phyloP scores from a whole-genome alignment of 73 alveolate species.

The Symbiodinium pilosum region DNA sequence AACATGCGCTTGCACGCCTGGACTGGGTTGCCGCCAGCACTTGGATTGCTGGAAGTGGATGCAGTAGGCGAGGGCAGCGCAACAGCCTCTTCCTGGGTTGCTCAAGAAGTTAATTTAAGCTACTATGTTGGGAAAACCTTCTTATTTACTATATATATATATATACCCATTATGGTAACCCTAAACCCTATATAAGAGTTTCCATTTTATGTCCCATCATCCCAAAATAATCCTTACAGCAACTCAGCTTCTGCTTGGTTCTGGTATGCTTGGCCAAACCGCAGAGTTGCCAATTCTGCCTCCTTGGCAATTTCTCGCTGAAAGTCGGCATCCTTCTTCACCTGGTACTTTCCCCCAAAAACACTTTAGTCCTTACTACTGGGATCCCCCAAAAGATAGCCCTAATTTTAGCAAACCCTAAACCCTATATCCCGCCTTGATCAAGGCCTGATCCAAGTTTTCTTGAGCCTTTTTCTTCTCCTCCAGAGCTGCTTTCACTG shows the following conservation, averaged over 20 bases:
- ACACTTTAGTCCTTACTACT: no score
- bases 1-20: slow-evolving; percentile 94
- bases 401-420: no score
- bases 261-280: slow-evolving; percentile 79
- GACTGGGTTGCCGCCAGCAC: slow-evolving; percentile 17
- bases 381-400: no score
- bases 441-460: slow-evolving; percentile 42
- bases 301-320: slow-evolving; percentile 75
- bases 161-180: no score
- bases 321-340: slow-evolving; percentile 51
- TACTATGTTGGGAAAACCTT: no score
- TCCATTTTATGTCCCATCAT: no score
- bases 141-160: no score
- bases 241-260: not conserved
- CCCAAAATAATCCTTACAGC: no score
- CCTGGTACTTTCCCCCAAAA: no score
- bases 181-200: no score
- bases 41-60: not conserved
- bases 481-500: slow-evolving; percentile 33
- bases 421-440: no score
- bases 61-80: slow-evolving; percentile 30
- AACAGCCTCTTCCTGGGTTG: not conserved
- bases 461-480: slow-evolving; percentile 77
- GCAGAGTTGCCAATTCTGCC: slow-evolving; percentile 64
- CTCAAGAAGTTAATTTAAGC: no score